Percentiles rank a stretch among this genome's conserved stretches.
These are phyloP conservation scores for Parsonsia alboflavescens DNA, from an alignment of 257 asterid species.

Conservation along the genomic window DNA sequence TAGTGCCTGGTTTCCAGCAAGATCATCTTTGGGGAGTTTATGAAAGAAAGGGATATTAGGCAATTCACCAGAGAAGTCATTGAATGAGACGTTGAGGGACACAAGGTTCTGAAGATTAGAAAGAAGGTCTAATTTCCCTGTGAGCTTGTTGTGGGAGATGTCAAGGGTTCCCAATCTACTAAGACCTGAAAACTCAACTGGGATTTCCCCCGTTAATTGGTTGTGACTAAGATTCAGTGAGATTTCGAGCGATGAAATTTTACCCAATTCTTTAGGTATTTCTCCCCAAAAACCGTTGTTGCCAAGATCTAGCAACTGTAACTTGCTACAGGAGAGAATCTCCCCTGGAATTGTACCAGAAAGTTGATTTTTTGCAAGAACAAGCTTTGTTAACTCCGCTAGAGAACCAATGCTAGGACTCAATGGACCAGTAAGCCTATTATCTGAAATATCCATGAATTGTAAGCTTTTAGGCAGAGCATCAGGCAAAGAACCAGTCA, in stretches of 20 bases:
- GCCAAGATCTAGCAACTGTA: slow-evolving; percentile 82
- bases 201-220: slow-evolving; percentile 69
- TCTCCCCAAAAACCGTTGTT: slow-evolving; percentile 64
- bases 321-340: slow-evolving; percentile 62
- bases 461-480: slow-evolving; percentile 64
- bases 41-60: slow-evolving; percentile 79
- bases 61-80: slow-evolving; percentile 68
- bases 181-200: slow-evolving; percentile 63
- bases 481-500: slow-evolving; percentile 66
- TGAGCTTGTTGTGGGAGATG: slow-evolving; percentile 75
- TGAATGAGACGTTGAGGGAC: slow-evolving; percentile 77
- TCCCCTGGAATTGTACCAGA: slow-evolving; percentile 67
- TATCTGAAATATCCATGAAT: slow-evolving; percentile 74
- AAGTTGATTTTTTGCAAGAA: slow-evolving; percentile 64
- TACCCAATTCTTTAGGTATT: slow-evolving; percentile 66
- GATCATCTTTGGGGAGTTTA: slow-evolving; percentile 58
- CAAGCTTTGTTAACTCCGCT: slow-evolving; percentile 64
- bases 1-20: slow-evolving; percentile 63
- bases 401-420: slow-evolving; percentile 51
- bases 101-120: slow-evolving; percentile 77
- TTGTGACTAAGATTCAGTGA: slow-evolving; percentile 83
- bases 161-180: slow-evolving; percentile 68
- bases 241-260: slow-evolving; percentile 80
- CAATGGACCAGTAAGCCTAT: slow-evolving; percentile 55
- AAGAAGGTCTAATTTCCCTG: slow-evolving; percentile 64